Evolutionary conservation across 495 filamentous ascomycete species (phyloP), one percentile per base, ranked within the genome.

Genomic region (Pyrenopolyporus hunteri): DNA sequence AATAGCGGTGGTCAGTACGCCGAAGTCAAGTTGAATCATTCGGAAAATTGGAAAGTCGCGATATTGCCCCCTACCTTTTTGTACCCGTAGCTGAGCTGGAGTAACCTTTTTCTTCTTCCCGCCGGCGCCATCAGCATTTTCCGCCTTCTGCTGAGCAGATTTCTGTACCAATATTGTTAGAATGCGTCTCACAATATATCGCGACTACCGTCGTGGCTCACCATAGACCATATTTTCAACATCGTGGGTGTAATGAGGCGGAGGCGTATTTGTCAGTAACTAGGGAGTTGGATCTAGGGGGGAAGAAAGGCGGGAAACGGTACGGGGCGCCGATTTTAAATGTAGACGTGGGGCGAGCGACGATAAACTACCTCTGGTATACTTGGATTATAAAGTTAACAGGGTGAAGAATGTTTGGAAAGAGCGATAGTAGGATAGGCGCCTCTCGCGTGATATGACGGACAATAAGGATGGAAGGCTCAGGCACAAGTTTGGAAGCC

Each of bases 201-300:
- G 11, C 13, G 14, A 35, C 16, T n/a, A 25, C 0, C 16, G 8
- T n/a, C 14, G 17, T 5, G 48, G 50, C 84, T 39, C 80, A 96
- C 93, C 93, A 98, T 97, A 73, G 92, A 96, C 94, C 94, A 98
- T 81, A 98, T 96, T 76, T 98, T 98, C 80, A 97, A 82, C 94
- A 98, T 98, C 66, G 75, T 91, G 85, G 56, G 72, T 54, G 56
- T 35, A 44, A 25, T 35, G 45, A 36, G 13, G 43, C 1, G 6
- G 4, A 48, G 19, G 5, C 25, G 33, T 29, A 31, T 44, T 13
- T 26, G 25, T 20, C 11, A 29, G 8, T 11, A 19, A n/a, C 8
- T 23, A 29, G 13, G 28, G 14, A 9, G 14, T 6, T 26, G 43
- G 19, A 22, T 42, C 28, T 31, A 3, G 3, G 5, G 25, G 14